Evolutionary conservation across 2,329 filamentous ascomycete species (phyloP), one percentile per base, ranked within the genome.

Genomic region (Aspergillus pseudonomiae): DNA sequence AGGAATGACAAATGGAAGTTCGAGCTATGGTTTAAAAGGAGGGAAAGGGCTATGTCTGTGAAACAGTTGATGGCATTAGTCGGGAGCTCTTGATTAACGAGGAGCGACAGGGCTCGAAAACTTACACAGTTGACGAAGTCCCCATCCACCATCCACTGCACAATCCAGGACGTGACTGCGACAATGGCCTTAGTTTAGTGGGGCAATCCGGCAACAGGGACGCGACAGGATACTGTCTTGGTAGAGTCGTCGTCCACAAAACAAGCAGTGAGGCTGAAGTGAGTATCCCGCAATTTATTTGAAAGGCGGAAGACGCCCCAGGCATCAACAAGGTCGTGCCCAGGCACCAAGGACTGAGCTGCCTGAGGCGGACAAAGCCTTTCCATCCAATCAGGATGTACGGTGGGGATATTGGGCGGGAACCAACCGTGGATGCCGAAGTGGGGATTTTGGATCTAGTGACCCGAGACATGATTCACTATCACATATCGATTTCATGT

Each of bases 171-270:
- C 19, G 32, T 48, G 24, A 14, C 60, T 67, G 55, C 56, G 57
- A 50, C 59, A 57, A 68, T 65, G 63, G 61, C 57, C 24, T 61
- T 59, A 64, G 67, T 46, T 63, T 64, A 59, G 61, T 63, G 59
- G 67, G 66, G 67, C 62, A 65, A 68, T 58, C 63, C 64, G 63
- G 67, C 60, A 64, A 67, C 62, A 62, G 69, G 67, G 65, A 70
- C 64, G 66, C 65, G 62, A 67, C 66, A 66, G 64, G 56, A 69
- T 57, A 65, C 64, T 70, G 65, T 71, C 71, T 41, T 69, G 67
- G 60, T 63, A 66, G 68, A 69, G 68, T 71, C 69, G 74, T 75
- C 71, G 75, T 77, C 74, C 67, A 68, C 77, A 73, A 69, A 78
- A 76, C 74, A 71, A 65, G 70, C 61, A 70, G 64, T 63, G 66